A percentile compares a stretch with the other conserved stretches of the same genome.
Conservation (phyloP, 805 yeast species). For the Suhomyces sp. region DNA sequence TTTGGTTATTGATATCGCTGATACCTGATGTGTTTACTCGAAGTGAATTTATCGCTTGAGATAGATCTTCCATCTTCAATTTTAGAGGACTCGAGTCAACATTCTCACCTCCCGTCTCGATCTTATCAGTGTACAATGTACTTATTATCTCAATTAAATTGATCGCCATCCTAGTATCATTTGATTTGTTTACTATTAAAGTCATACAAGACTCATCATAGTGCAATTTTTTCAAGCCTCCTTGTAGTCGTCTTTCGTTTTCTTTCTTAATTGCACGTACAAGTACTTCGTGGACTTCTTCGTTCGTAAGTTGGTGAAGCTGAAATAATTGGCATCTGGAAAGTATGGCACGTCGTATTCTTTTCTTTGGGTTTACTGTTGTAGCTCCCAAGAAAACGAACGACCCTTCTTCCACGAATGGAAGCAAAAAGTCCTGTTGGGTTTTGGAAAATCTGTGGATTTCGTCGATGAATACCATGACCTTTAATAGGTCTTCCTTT, state of each 20-base stretch:
- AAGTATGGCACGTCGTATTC: constrained; percentile 75
- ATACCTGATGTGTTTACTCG: constrained; percentile 1
- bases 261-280: constrained; percentile 52
- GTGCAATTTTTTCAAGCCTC: constrained; percentile 12
- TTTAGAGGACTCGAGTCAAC: not conserved
- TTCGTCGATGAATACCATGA: constrained; percentile 83
- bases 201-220: constrained; percentile 14
- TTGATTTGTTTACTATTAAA: constrained; percentile 16
- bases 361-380: constrained; percentile 69
- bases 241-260: constrained; percentile 24
- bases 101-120: not conserved
- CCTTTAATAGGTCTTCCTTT: constrained; percentile 14
- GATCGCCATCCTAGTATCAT: constrained; percentile 34
- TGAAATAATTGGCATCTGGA: constrained; percentile 84
- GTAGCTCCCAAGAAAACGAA: constrained; percentile 92
- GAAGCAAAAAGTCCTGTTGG: constrained; percentile 87
- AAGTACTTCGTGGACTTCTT: constrained; percentile 55
- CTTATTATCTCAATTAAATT: constrained; percentile 34
- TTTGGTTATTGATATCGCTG: not conserved
- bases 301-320: constrained; percentile 49
- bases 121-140: constrained; percentile 9
- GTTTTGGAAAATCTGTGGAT: constrained; percentile 82
- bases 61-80: not conserved
- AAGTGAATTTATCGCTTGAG: not conserved
- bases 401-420: constrained; percentile 80